A percentile compares a stretch with the other conserved stretches of the same genome.
phyloP scores from a whole-genome alignment of 2,329 filamentous ascomycete species.

The Paecilomyces variotii region DNA sequence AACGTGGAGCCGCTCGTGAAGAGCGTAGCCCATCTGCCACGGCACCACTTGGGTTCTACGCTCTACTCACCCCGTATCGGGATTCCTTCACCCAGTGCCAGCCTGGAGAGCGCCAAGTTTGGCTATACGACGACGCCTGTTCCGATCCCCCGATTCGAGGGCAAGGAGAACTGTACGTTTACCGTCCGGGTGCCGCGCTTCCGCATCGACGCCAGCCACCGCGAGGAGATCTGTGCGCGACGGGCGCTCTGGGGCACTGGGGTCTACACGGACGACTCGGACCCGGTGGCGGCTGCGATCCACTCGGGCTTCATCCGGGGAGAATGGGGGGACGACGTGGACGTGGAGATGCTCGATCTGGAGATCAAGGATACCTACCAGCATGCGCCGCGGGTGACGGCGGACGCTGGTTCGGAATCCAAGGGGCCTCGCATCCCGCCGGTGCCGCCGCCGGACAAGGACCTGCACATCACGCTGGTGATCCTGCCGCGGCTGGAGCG shows the following conservation, averaged over 20 bases:
- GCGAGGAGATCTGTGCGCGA: conserved; percentile 76
- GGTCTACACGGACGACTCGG: conserved; percentile 92
- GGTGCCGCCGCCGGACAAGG: conserved; percentile 56
- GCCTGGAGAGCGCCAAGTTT: conserved; percentile 45
- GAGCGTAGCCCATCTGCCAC: conserved; percentile 60
- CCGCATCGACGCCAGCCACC: conserved; percentile 60
- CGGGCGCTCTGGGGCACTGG: conserved; percentile 87
- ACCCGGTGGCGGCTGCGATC: conserved; percentile 84
- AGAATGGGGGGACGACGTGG: conserved; percentile 73
- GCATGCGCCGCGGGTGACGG: conserved; percentile 34
- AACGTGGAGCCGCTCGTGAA: conserved; percentile 64
- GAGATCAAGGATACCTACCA: conserved; percentile 42
- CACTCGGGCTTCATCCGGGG: conserved; percentile 89
- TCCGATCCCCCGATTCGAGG: conserved; percentile 67
- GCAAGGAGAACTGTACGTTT: conserved; percentile 80
- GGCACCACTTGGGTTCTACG: conserved; percentile 75
- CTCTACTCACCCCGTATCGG: conserved; percentile 65
- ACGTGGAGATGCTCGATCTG: conserved; percentile 56
- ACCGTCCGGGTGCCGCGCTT: conserved; percentile 79
- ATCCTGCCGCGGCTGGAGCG: conserved; percentile 71
- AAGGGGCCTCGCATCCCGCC: conserved; percentile 29
- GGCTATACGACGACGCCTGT: conserved; percentile 55
- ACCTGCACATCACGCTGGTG: conserved; percentile 79
- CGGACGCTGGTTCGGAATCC: conserved; percentile 20
- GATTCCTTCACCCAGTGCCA: conserved; percentile 33